Evolutionary conservation across 2,329 filamentous ascomycete species (phyloP), one percentile per base, ranked within the genome.

Genomic region (Fusarium cicatricum): DNA sequence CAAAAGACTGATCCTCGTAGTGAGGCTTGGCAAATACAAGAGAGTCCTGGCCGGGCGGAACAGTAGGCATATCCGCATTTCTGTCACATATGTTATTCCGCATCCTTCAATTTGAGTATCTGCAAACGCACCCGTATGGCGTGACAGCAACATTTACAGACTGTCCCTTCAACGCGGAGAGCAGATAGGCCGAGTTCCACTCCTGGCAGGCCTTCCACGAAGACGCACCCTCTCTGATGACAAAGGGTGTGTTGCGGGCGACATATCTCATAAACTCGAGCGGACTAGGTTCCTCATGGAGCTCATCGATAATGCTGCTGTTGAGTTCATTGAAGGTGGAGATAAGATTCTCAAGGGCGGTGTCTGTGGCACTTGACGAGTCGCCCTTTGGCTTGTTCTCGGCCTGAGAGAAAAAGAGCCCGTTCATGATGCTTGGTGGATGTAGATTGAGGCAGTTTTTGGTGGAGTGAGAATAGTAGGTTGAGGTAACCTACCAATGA

Each of bases 181-280:
- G 78, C 4, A 95, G 77, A 66, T 87, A 89, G 1, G 75, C 69
- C 2, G 82, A 80, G 55, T 83, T 81, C 91, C 91, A 95, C 44
- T 74, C 78, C 50, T 74, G 77, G 3, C 79, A 78, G 0, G 90
- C 89, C 33, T 77, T 75, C 89, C 90, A 94, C 31, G 80, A 73
- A 1, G 69, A 69, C 1, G 89, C 89, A 3, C 81, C 89, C 9
- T 80, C 77, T 32, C 88, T 82, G 23, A 93, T 77, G 3, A 94
- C 83, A 65, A 94, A 93, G 0, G 91, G 91, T 1, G 85, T 83
- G 70, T 94, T 95, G 31, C 79, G 81, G 14, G 88, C 82, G 16
- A 93, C 90, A 72, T 86, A 89, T 67, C 89, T 85, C 86, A 92
- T 89, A 71, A 94, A 94, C 69, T 93, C 88, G 6, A 95, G 81